phyloP scores from a whole-genome alignment of 1,284 basidiomycete genomes.

The Cystobasidiaceae sp. region DNA sequence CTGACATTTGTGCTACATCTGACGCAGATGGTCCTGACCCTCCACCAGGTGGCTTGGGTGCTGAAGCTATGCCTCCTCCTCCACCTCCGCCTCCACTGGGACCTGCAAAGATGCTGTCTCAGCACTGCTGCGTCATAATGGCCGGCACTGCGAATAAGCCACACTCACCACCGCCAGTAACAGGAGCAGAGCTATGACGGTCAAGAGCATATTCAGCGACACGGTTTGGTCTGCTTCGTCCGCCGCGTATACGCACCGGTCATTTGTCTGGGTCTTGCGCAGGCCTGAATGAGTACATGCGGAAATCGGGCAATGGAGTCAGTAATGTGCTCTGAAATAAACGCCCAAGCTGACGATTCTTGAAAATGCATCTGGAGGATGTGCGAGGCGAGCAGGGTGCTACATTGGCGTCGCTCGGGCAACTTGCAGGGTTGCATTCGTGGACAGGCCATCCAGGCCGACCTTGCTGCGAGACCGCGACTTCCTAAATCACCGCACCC shows the following conservation, averaged over 20 bases:
- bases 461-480: background rate
- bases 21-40: constrained; percentile 9
- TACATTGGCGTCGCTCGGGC: too few relatives aligned
- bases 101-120: background rate
- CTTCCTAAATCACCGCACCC: background rate
- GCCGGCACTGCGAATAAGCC: too few relatives aligned
- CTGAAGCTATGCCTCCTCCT: constrained; percentile 8
- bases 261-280: constrained; percentile 2
- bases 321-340: background rate
- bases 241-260: background rate
- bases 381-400: too few relatives aligned
- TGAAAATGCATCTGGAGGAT: too few relatives aligned
- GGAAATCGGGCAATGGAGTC: background rate
- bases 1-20: constrained; percentile 9
- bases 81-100: constrained; percentile 4
- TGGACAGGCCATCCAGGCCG: too few relatives aligned
- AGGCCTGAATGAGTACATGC: background rate
- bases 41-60: constrained; percentile 18
- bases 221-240: background rate
- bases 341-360: background rate
- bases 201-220: background rate
- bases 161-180: background rate
- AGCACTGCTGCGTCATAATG: too few relatives aligned
- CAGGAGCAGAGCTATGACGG: constrained; percentile 5
- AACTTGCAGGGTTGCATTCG: too few relatives aligned